Evolutionary conservation across 23 red algal species (phyloP), one percentile per base, ranked within the genome.

Genomic region (Gracilaria gracilis): DNA sequence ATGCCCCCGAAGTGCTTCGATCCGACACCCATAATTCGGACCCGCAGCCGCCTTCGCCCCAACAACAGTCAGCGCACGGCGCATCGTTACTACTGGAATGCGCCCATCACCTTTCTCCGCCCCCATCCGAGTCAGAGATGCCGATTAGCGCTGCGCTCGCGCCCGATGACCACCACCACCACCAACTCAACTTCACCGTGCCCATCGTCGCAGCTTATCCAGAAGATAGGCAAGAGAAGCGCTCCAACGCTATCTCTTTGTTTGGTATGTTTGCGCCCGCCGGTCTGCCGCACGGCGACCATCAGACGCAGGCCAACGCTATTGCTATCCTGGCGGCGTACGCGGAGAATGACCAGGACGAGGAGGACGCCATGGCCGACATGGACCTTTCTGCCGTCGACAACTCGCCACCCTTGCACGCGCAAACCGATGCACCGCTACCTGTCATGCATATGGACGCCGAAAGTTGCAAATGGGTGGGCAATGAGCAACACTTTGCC

Each of bases 401-500:
- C 72, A 23, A 51, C 24, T 48, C 40, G 23, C 40, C 15, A 49
- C 23, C 46, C 8, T 4, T 31, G 39, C 72, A 46, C 0, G 16
- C 38, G 46, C 27, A n/a, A 50, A 46, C 39, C 6, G 21, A 46
- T 77, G 34, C 42, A 9, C 40, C 27, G 46, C 38, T 46, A 4
- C 40, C 72, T 28, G 72, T 20, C 37, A 85, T 85, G 81, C 51
- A 39, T 48, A 85, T 85, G 81, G 81, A 85, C 57, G 35, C 81
- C 1, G 40, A 46, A 42, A 46, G 39, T 7, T 35, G 58, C 9
- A 47, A 48, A 38, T 85, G 81, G 81, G 65, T 69, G 17, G 81
- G 81, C 27, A 85, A 85, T 50, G 81, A 85, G 61, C 81, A 85
- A 6, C 27, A 85, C 19, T 85, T 85, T 48, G 35, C 21, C 20